Percentiles rank a stretch among this genome's conserved stretches.
phyloP scores from a whole-genome alignment of 2,329 filamentous ascomycete species.

The Podosphaera xanthii region DNA sequence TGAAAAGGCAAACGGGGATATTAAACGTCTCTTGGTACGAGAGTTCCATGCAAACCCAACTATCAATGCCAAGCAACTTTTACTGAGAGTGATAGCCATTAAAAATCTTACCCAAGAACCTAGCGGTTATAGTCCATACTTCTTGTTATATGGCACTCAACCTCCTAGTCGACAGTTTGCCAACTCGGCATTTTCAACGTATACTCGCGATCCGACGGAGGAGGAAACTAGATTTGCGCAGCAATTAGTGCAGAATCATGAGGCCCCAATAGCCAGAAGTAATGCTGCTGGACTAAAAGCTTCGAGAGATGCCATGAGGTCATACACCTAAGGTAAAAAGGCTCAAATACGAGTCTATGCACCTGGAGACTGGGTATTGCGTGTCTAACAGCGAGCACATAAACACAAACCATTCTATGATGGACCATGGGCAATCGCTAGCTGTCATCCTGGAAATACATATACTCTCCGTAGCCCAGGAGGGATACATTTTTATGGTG shows the following conservation, averaged over 20 bases:
- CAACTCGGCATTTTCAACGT: background rate
- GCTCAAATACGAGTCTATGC: background rate
- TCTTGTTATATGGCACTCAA: constrained; percentile 1
- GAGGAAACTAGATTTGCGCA: background rate
- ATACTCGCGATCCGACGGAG: background rate
- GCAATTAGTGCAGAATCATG: background rate
- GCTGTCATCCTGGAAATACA: background rate
- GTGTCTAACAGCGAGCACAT: too few species aligned
- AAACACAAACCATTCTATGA: too few species aligned
- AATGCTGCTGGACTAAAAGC: background rate
- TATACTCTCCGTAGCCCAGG: too few species aligned
- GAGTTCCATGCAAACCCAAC: background rate
- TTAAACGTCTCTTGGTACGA: background rate
- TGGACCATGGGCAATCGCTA: background rate
- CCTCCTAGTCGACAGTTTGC: background rate
- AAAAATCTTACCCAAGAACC: background rate
- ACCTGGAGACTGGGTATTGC: too few species aligned
- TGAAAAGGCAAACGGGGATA: background rate
- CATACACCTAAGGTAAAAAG: background rate
- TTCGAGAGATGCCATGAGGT: background rate
- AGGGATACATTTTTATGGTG: too few species aligned
- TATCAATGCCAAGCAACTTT: background rate
- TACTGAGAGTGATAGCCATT: background rate
- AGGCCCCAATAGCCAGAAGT: background rate
- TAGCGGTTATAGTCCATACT: background rate